These are phyloP conservation scores for Phytopythium delawarense DNA, from an alignment of 352 stramenopile genomes.

Conservation along the genomic window DNA sequence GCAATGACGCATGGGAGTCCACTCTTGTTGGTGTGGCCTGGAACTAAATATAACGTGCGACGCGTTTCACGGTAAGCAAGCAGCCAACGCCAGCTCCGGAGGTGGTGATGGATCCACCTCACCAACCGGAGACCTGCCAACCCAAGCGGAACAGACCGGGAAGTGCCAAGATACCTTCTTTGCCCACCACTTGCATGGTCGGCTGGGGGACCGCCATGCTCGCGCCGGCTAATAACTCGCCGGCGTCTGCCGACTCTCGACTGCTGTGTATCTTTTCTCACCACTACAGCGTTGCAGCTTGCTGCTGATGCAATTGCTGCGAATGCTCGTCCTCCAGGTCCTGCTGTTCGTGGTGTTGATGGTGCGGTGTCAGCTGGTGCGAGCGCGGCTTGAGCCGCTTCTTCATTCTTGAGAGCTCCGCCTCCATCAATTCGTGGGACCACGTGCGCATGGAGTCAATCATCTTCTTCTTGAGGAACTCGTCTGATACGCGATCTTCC, in stretches of 20 bases:
- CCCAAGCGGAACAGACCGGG: neutral
- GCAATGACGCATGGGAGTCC: neutral
- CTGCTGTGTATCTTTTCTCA: neutral
- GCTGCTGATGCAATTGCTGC: slow-evolving; percentile 9
- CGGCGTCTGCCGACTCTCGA: neutral
- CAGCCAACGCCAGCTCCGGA: neutral
- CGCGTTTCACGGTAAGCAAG: neutral
- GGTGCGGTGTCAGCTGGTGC: neutral
- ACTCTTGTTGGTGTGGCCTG: neutral
- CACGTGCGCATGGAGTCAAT: slow-evolving; percentile 58
- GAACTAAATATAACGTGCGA: neutral
- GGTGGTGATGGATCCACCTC: too few species aligned
- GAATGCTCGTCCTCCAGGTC: slow-evolving; percentile 1
- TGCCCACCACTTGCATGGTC: neutral
- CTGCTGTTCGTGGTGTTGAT: slow-evolving; percentile 7
- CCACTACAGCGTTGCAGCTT: slow-evolving; percentile 47
- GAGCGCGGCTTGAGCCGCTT: slow-evolving; percentile 53
- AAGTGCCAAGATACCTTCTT: neutral
- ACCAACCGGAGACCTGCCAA: neutral
- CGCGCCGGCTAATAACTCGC: neutral
- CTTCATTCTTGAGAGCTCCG: slow-evolving; percentile 66
- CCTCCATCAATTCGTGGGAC: slow-evolving; percentile 70
- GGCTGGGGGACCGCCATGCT: neutral
- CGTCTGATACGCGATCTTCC: slow-evolving; percentile 33
- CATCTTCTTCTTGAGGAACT: slow-evolving; percentile 77